phyloP scores from a whole-genome alignment of 2,329 filamentous ascomycete species.

The Beauveria sp. region DNA sequence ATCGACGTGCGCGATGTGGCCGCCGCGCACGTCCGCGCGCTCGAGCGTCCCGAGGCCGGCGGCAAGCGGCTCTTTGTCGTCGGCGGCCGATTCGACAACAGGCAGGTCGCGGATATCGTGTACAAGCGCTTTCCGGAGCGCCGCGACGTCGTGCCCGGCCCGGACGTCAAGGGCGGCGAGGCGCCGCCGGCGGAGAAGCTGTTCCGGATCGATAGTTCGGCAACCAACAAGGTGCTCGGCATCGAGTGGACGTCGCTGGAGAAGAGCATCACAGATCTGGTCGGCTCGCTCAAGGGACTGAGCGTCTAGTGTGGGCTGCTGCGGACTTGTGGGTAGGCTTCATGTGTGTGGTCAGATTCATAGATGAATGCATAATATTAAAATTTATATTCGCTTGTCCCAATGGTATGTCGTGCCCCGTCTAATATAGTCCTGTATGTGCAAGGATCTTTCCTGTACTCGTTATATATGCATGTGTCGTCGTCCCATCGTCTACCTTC shows the following conservation, averaged over 20 bases:
- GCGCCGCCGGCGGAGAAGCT: conserved; percentile 30
- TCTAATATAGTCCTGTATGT: conserved; percentile 4
- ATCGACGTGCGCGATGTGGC: conserved; percentile 52
- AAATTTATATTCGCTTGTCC: background rate
- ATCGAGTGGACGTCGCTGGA: conserved; percentile 56
- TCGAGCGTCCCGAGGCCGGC: conserved; percentile 39
- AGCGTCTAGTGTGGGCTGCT: conserved; percentile 15
- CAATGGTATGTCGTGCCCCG: background rate
- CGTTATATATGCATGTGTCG: background rate
- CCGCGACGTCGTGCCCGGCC: conserved; percentile 37
- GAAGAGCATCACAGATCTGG: conserved; percentile 53
- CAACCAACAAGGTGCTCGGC: conserved; percentile 51
- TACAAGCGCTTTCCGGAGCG: conserved; percentile 44
- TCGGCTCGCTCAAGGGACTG: conserved; percentile 53
- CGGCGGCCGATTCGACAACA: conserved; percentile 39
- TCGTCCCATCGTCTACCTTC: background rate
- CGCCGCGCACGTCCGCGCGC: conserved; percentile 42
- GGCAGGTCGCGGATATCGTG: conserved; percentile 35
- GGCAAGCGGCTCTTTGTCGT: conserved; percentile 45
- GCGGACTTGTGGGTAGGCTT: too few species aligned
- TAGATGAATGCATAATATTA: background rate
- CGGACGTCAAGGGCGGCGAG: conserved; percentile 37
- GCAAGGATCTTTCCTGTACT: background rate
- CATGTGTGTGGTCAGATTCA: background rate
- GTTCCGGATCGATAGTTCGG: conserved; percentile 50